Evolutionary conservation across 2,329 filamentous ascomycete genomes (phyloP), one percentile per base, ranked within the genome.

Genomic region (Sordariomycetes sp.): DNA sequence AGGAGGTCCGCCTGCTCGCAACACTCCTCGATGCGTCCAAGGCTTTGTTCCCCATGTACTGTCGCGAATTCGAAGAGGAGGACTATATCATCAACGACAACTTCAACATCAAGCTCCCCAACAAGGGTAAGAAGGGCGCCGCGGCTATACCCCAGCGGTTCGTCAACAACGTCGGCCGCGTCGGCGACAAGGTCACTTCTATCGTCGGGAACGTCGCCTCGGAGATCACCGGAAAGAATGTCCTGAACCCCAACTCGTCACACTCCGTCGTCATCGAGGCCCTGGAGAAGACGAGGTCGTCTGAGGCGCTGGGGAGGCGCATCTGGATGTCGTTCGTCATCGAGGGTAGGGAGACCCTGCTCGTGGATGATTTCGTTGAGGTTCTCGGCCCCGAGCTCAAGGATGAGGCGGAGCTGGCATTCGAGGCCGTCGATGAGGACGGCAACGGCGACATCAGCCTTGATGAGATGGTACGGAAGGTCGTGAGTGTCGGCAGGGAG

Each of bases 241-340:
- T 97, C 24, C 96, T 97, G 75, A 96, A 97, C 71, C 87, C 90
- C 16, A 93, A 89, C 66, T 89, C 91, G 5, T 86, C 92, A 1
- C 92, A 97, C 69, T 94, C 90, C 0, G 84, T 97, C 54, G 90
- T 97, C 5, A 79, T 95, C 14, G 85, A 95, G 68, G 94, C 93
- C 10, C 78, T 97, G 35, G 92, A 97, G 71, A 93, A 90, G 74
- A 85, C 82, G 51, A 79, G 81, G 60, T 89, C 90, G 7, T 90
- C 91, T 0, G 92, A 97, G 70, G 94, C 94, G n/a, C 76, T 97
- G 59, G 92, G 90, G n/a, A 87, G 85, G 64, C 88, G 94, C 66
- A 87, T 97, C 62, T 97, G 94, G 94, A 96, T 97, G 90, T 97
- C 92, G 1, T 96, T 97, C 68, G 94, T 96, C 1, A 84, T 94